Conservation (phyloP, 1,139 yeast genomes). For the Lodderomyces metapsilosis region DNA sequence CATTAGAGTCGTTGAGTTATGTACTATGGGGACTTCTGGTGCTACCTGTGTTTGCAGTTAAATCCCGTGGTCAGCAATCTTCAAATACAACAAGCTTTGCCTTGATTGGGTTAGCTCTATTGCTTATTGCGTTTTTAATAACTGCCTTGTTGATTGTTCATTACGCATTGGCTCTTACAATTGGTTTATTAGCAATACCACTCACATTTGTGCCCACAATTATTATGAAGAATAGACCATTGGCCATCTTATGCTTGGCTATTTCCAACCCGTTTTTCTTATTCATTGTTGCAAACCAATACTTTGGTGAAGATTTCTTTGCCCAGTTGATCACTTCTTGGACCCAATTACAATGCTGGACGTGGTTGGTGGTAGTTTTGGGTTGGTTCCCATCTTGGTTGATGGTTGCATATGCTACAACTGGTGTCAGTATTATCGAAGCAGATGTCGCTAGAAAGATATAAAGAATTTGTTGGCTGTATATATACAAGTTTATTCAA, state of each 20-base stretch:
- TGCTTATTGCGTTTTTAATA: conserved; percentile 55
- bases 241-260: conserved; percentile 36
- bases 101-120: conserved; percentile 15
- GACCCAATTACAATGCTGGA: conserved; percentile 76
- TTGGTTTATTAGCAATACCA: conserved; percentile 72
- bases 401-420: conserved; percentile 35
- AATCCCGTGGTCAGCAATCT: not conserved
- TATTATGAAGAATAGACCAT: conserved; percentile 12
- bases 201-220: conserved; percentile 62
- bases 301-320: conserved; percentile 30
- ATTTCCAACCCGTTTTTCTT: conserved; percentile 55
- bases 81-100: not conserved
- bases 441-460: not conserved
- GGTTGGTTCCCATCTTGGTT: conserved; percentile 90
- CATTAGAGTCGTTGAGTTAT: conserved; percentile 9
- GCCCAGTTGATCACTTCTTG: conserved; percentile 61
- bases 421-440: not conserved
- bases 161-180: conserved; percentile 71
- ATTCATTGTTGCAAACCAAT: conserved; percentile 33
- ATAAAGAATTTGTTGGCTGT: conserved; percentile 1
- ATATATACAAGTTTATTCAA: conserved; percentile 7
- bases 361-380: conserved; percentile 72
- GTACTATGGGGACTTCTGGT: conserved; percentile 12
- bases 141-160: conserved; percentile 79
- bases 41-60: not conserved